These are phyloP conservation scores for Ustilago nuda DNA, from an alignment of 1,284 basidiomycete species.

Conservation along the genomic window DNA sequence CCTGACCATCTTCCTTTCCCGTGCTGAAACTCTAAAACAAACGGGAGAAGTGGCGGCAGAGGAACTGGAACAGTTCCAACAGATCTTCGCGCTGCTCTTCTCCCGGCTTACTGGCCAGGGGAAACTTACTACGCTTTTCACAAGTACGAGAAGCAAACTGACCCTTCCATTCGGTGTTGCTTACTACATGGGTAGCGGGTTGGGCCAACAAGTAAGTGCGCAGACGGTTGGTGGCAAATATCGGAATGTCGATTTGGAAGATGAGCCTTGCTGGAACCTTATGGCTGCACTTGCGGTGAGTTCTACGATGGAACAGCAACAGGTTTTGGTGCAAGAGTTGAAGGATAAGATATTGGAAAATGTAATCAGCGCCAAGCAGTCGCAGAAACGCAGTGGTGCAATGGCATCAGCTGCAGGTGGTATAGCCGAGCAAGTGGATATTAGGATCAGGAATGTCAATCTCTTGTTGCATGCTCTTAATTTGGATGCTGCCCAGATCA, in stretches of 20 bases:
- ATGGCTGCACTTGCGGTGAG: conserved; percentile 88
- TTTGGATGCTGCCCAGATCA: conserved; percentile 67
- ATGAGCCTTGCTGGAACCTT: conserved; percentile 93
- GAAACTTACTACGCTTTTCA: conserved; percentile 81
- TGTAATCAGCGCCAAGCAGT: conserved; percentile 77
- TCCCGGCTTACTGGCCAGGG: conserved; percentile 77
- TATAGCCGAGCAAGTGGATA: conserved; percentile 35
- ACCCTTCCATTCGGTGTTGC: conserved; percentile 73
- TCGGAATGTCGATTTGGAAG: conserved; percentile 77
- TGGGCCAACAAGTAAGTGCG: conserved; percentile 25
- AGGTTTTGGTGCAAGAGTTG: conserved; percentile 83
- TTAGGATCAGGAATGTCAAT: conserved; percentile 66
- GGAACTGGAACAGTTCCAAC: conserved; percentile 84
- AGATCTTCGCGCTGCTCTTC: conserved; percentile 82
- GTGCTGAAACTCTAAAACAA: conserved; percentile 90
- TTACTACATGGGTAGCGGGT: conserved; percentile 67
- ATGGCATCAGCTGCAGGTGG: conserved; percentile 16
- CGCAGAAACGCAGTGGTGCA: conserved; percentile 40
- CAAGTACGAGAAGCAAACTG: conserved; percentile 81
- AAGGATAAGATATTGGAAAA: conserved; percentile 93
- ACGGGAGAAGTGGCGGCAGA: conserved; percentile 72
- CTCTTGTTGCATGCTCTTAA: conserved; percentile 66
- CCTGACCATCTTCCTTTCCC: conserved; percentile 89
- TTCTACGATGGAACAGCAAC: conserved; percentile 84
- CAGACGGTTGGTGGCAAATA: conserved; percentile 44